phyloP scores from a whole-genome alignment of 495 filamentous ascomycete genomes.

The Hypoxylon intermedium region DNA sequence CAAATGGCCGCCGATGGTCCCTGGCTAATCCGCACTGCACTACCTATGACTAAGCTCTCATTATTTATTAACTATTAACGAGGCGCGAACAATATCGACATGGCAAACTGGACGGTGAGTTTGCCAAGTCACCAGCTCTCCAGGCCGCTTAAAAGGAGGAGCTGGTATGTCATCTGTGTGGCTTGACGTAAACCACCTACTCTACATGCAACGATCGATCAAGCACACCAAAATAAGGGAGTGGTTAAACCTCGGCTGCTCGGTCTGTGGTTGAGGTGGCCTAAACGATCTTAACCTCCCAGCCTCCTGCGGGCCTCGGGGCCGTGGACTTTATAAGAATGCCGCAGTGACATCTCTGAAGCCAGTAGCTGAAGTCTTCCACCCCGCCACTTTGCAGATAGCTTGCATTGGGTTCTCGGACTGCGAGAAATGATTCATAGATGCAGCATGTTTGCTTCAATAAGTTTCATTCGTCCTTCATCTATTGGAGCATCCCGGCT shows the following conservation, averaged over 20 bases:
- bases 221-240: constrained; percentile 16
- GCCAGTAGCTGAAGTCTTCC: constrained; percentile 4
- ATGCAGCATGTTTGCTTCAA: constrained; percentile 21
- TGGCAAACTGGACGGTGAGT: too few relatives aligned
- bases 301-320: constrained; percentile 12
- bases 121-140: too few relatives aligned
- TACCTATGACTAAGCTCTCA: too few relatives aligned
- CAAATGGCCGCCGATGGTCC: too few relatives aligned
- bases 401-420: constrained; percentile 18
- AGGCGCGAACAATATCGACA: too few relatives aligned
- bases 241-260: constrained; percentile 18
- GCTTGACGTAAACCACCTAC: too few relatives aligned
- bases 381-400: constrained; percentile 21
- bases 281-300: constrained; percentile 11
- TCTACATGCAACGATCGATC: too few relatives aligned
- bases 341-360: constrained; percentile 14
- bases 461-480: constrained; percentile 23
- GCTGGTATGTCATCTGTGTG: too few relatives aligned
- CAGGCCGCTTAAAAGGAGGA: too few relatives aligned
- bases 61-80: too few relatives aligned
- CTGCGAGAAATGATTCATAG: constrained; percentile 23
- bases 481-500: constrained; percentile 22
- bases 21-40: too few relatives aligned
- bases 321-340: constrained; percentile 9
- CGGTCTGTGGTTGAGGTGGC: constrained; percentile 14